Evolutionary conservation across 768 basidiomycete species (phyloP).

Genomic region (Russula sp.): DNA sequence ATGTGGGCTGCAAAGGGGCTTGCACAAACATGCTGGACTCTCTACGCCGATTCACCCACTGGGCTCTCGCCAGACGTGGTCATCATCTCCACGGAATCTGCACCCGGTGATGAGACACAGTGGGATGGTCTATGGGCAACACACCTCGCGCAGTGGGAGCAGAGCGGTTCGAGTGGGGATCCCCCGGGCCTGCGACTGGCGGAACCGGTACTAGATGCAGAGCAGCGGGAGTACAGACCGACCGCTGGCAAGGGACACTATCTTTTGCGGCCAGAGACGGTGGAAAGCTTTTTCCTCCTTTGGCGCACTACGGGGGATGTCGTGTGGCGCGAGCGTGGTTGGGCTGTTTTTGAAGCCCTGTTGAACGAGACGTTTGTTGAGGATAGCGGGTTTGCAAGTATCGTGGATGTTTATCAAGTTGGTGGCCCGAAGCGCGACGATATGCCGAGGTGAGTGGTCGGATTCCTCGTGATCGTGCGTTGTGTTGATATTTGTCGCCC

Average conservation of each 20-base stretch:
- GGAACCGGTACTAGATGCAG: neutral
- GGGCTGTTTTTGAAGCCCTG: constrained; percentile 67
- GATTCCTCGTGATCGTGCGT: neutral
- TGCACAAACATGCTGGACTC: constrained; percentile 67
- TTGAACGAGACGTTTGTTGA: constrained; percentile 55
- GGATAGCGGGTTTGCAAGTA: constrained; percentile 56
- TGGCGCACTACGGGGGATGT: constrained; percentile 67
- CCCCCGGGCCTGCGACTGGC: constrained; percentile 16
- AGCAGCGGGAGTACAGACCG: constrained; percentile 51
- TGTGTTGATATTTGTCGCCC: constrained; percentile 9
- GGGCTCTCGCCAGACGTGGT: constrained; percentile 71
- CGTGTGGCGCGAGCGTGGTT: constrained; percentile 69
- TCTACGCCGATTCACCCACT: constrained; percentile 67
- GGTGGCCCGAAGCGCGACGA: constrained; percentile 43
- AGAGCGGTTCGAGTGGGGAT: constrained; percentile 11
- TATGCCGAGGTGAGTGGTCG: constrained; percentile 68
- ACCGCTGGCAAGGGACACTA: constrained; percentile 49
- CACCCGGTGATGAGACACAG: constrained; percentile 2
- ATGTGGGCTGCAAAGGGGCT: constrained; percentile 75
- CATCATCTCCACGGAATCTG: constrained; percentile 22
- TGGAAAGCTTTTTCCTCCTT: constrained; percentile 70
- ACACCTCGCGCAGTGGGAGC: constrained; percentile 31
- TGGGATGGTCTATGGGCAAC: constrained; percentile 17
- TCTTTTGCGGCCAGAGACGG: constrained; percentile 65
- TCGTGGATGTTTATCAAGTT: constrained; percentile 47